These are phyloP conservation scores for Phaeoacremonium minimum DNA, from an alignment of 2,329 filamentous ascomycete species.

Conservation along the genomic window DNA sequence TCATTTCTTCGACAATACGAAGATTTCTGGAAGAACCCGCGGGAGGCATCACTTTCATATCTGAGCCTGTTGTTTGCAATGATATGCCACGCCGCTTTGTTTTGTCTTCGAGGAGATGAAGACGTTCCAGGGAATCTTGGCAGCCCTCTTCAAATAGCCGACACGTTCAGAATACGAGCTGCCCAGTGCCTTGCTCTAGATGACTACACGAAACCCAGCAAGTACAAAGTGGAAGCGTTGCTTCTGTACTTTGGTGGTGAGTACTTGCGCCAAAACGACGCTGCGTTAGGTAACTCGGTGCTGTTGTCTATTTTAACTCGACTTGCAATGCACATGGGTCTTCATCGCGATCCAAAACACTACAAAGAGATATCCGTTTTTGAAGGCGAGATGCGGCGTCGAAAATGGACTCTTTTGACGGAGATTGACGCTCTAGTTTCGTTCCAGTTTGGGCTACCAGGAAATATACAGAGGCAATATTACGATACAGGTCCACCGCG, in stretches of 20 bases:
- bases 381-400: conserved; percentile 12
- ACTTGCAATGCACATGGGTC: conserved; percentile 38
- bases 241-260: conserved; percentile 42
- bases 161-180: conserved; percentile 47
- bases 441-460: conserved; percentile 43
- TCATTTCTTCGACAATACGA: conserved; percentile 13
- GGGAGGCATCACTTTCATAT: conserved; percentile 50
- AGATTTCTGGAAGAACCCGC: conserved; percentile 21
- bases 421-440: conserved; percentile 44
- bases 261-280: conserved; percentile 20
- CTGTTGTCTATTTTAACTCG: conserved; percentile 26
- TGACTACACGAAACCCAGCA: conserved; percentile 49
- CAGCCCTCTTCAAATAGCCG: conserved; percentile 42
- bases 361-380: conserved; percentile 40
- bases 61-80: conserved; percentile 54
- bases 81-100: conserved; percentile 50
- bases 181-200: conserved; percentile 45
- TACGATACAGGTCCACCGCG: conserved; percentile 39
- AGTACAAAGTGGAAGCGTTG: conserved; percentile 57
- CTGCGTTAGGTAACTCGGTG: conserved; percentile 44
- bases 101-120: conserved; percentile 43
- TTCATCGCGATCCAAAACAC: conserved; percentile 51
- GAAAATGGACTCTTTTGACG: conserved; percentile 22
- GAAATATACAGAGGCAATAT: conserved; percentile 39
- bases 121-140: conserved; percentile 22